These are phyloP conservation scores for Dactylellina leptospora DNA, from an alignment of 2,329 filamentous ascomycete species.

Conservation along the genomic window DNA sequence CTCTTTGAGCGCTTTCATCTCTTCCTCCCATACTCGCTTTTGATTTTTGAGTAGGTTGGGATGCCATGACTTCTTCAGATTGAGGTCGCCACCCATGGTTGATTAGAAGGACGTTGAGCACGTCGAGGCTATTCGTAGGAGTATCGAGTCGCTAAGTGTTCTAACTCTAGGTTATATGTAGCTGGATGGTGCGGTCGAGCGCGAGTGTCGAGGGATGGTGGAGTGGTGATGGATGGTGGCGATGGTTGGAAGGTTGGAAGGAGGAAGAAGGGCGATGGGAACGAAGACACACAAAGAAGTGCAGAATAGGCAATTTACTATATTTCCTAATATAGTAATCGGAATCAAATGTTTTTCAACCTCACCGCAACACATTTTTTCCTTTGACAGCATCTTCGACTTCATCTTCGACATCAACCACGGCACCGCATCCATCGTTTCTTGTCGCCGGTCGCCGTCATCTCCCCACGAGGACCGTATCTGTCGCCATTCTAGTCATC, in stretches of 20 bases:
- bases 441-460: no score
- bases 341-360: background rate
- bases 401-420: no score
- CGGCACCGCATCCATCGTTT: no score
- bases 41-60: constrained; percentile 90
- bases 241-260: constrained; percentile 1
- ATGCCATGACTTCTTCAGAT: constrained; percentile 95
- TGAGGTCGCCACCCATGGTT: constrained; percentile 89
- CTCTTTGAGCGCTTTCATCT: constrained; percentile 91
- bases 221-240: constrained; percentile 4
- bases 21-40: constrained; percentile 86
- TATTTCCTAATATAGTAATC: constrained; percentile 5
- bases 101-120: constrained; percentile 60
- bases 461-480: background rate
- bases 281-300: background rate
- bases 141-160: no score
- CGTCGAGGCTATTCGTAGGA: constrained; percentile 17
- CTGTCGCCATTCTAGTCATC: background rate
- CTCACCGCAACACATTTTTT: background rate
- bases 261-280: background rate
- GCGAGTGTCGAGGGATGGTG: background rate
- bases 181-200: no score
- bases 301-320: background rate
- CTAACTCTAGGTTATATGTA: no score
- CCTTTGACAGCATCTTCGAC: no score